Base-by-base conservation (phyloP, 306 rosid genomes). In the Datisca glomerata region DNA sequence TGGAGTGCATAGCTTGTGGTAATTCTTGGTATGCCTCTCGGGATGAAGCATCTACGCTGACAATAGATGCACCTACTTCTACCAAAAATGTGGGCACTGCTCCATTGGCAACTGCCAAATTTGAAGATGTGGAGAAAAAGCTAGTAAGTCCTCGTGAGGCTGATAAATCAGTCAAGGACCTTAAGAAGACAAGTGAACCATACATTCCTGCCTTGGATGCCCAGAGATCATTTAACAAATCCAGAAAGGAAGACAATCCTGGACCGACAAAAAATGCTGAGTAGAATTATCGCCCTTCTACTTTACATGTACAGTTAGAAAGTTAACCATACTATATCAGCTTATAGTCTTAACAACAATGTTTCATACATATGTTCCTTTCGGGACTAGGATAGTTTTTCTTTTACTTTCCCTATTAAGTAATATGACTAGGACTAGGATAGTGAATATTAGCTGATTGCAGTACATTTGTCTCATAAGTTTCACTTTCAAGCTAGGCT, bases 1-100 rank as follows among this genome's bases (percentile, higher is more conserved):
- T 91, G 80, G 99, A 80, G 75, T 91, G 99, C 47, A 66, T 58
- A 59, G 72, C 72, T 21, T 85, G 99, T 45, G 99, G 99, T 25
- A 61, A 91, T 60, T 69, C 76, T 47, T 85, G 99, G 99, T 85
- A 78, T 63, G 86, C 92, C 21, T 79, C 85, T 32, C 68, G 92
- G 35, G 94, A 91, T 53, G 94, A 60, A 47, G 74, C 68, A n/a
- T 81, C 96, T 44, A 29, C 41, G 52, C 85, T 72, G 45, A 75
- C 92, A 19, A 51, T 80, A 42, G 81, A 71, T 14, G 60, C 74
- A 25, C 48, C 79, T 0, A 64, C 47, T 47, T 56, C 92, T 7
- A 32, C 69, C 50, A 56, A 47, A 60, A 64, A 45, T 12, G 76
- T 64, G 6, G 81, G 77, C 19, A 68, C 78, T 0, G 72, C 73